Evolutionary conservation across 1,139 yeast species (phyloP).

Genomic region (Meyerozyma guilliermondii): DNA sequence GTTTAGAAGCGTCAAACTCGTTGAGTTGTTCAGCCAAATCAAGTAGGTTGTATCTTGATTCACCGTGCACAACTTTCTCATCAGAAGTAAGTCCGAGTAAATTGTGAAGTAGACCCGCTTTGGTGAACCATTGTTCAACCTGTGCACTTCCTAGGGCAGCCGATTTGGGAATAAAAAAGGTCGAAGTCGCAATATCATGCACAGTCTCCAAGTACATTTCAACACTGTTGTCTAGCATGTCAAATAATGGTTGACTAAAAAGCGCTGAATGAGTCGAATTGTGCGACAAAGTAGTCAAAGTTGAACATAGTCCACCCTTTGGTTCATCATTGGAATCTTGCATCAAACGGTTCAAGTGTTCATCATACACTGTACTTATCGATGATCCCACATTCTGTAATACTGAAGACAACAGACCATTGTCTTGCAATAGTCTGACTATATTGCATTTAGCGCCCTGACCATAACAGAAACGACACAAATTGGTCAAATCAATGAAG

Average conservation of each 20-base stretch:
- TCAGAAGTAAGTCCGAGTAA: background rate
- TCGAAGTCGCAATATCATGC: background rate
- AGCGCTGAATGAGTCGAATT: background rate
- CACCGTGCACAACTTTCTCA: background rate
- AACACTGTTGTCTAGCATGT: background rate
- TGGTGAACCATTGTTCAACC: background rate
- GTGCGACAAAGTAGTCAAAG: background rate
- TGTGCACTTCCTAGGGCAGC: background rate
- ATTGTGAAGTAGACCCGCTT: background rate
- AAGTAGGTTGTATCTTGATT: background rate
- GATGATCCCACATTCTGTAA: background rate
- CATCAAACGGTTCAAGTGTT: background rate
- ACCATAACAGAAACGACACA: constrained; percentile 10
- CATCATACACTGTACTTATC: background rate
- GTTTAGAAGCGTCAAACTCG: background rate
- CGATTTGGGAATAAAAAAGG: background rate
- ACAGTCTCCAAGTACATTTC: background rate
- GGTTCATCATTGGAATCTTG: background rate
- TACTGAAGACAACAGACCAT: background rate
- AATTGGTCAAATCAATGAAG: constrained; percentile 17
- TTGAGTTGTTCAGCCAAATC: background rate
- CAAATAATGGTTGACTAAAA: background rate
- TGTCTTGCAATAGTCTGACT: constrained; percentile 1
- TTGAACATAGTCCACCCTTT: background rate
- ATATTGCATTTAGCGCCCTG: constrained; percentile 8